Base-by-base conservation (phyloP, 2,329 filamentous ascomycete genomes). In the Fusarium albosuccineum region DNA sequence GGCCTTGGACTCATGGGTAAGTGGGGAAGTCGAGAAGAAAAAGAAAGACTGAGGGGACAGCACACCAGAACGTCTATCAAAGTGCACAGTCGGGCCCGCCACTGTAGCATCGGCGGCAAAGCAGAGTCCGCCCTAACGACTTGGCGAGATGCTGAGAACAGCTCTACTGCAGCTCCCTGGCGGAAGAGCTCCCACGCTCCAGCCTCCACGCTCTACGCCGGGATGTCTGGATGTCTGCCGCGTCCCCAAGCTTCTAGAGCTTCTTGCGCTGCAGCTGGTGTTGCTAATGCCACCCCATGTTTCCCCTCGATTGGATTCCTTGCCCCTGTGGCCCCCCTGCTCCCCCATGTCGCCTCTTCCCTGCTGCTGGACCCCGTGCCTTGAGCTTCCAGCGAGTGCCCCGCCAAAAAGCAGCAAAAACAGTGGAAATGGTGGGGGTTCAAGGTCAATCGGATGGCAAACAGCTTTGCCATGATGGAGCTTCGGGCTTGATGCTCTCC, bases 391-490 rank as follows among this genome's bases (percentile, higher is more conserved):
- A 22, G 50, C 42, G 16, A 36, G 52, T 56, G 62, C 67, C 70
- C 70, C 67, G 66, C 68, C 55, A 59, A 61, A 45, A 59, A 39
- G 16, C 49, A 64, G 57, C 67, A 63, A 36, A 59, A 39, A 27
- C 49, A 64, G 57, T 69, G 70, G 68, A 36, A 2, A 62, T 71
- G 45, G 66, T 62, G 60, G 70, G 70, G 70, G 66, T 66, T 44
- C 68, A 58, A 62, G 62, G 54, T 53, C 50, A 45, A 56, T 57
- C 64, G 54, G 22, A 48, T 64, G 54, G 57, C 52, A 56, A 59
- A 64, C 34, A 50, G 62, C 50, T 51, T 64, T 60, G 45, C 53
- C 61, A 68, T 68, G 61, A 69, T 67, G 66, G 55, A 69, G 62
- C 66, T 67, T 50, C 34, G 37, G 42, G 22, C 50, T 36, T 29